Conservation (phyloP, 2,329 filamentous ascomycete species). For the Myriosclerotinia duriaeana region DNA sequence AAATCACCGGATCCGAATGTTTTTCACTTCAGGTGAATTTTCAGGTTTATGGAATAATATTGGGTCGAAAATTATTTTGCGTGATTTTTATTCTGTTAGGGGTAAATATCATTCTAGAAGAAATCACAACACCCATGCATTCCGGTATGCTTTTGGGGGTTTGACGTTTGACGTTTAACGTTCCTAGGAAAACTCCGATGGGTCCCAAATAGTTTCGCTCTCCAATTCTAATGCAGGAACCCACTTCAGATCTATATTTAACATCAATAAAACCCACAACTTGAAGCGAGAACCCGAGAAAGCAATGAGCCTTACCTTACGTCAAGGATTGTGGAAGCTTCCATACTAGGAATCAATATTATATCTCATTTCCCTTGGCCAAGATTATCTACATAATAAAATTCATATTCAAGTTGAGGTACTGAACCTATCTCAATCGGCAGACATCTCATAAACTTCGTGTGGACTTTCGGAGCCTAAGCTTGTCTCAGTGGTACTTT, state of each 20-base stretch:
- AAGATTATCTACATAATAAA: neutral
- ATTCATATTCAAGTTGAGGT: neutral
- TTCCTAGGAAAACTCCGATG: neutral
- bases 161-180: neutral
- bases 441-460: constrained; percentile 7
- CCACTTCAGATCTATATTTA: neutral
- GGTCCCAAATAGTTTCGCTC: neutral
- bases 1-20: neutral
- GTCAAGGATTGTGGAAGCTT: neutral
- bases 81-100: neutral
- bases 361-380: neutral
- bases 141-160: neutral
- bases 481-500: neutral
- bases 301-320: neutral
- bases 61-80: neutral
- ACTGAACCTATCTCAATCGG: neutral
- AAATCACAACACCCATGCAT: constrained; percentile 1
- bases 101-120: constrained; percentile 8
- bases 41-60: too few species aligned
- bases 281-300: neutral
- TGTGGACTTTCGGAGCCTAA: neutral
- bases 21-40: neutral
- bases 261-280: neutral
- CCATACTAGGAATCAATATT: neutral
- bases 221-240: constrained; percentile 1